Evolutionary conservation across 2,329 filamentous ascomycete species (phyloP).

Genomic region (Aspergillus amoenus): DNA sequence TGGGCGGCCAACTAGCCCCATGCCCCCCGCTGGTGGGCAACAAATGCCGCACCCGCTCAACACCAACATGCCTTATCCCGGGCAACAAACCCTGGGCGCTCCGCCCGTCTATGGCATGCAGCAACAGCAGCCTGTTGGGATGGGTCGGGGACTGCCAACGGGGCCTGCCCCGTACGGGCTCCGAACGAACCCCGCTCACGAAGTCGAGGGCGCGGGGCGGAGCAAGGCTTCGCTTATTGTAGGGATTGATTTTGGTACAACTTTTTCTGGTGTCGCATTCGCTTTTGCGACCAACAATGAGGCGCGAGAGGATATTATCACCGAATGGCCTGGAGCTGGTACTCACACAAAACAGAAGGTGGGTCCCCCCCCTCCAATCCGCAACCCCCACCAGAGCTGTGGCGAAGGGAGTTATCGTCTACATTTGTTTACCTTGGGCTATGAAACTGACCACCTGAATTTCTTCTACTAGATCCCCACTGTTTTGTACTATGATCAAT

Average conservation of each 20-base stretch:
- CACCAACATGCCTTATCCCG: constrained; percentile 52
- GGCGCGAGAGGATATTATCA: constrained; percentile 97
- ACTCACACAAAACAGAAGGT: constrained; percentile 99
- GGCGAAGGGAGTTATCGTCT: constrained; percentile 1
- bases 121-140: constrained; percentile 35
- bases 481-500: constrained; percentile 99
- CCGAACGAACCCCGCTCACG: constrained; percentile 45
- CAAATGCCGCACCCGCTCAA: constrained; percentile 52
- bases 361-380: constrained; percentile 12
- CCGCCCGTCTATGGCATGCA: constrained; percentile 49
- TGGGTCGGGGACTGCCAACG: constrained; percentile 27
- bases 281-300: constrained; percentile 92
- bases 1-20: constrained; percentile 54
- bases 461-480: constrained; percentile 73
- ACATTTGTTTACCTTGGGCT: neutral
- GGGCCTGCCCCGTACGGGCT: constrained; percentile 25
- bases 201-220: constrained; percentile 83
- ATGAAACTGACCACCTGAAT: constrained; percentile 11
- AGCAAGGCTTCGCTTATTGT: constrained; percentile 98
- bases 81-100: constrained; percentile 39
- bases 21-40: constrained; percentile 42
- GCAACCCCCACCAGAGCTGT: neutral
- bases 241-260: constrained; percentile 98
- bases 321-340: constrained; percentile 96
- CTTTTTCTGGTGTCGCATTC: constrained; percentile 96